Base-by-base conservation (phyloP, 148 eudicot genomes). In the Nyssa sinensis region DNA sequence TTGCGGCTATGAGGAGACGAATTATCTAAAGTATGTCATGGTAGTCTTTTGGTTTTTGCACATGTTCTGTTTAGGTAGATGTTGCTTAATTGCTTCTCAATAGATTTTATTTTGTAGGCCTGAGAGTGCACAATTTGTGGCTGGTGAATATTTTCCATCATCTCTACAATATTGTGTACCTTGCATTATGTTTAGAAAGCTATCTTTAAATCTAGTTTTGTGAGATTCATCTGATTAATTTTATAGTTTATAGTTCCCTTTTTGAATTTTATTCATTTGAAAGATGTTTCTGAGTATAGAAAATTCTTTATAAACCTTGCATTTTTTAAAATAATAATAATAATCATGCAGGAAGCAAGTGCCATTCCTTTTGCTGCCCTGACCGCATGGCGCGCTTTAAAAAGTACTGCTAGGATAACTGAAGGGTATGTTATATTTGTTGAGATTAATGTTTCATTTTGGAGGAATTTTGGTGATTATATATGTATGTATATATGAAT, bases 351-450 rank as follows among this genome's bases (percentile, higher is more conserved):
- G 99, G 97, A 94, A 77, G 93, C 97, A 64, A 85, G 93, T 80
- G 96, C 89, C 6, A 92, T 94, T 74, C 97, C 98, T 75, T 94
- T 94, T 84, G 97, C 97, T 82, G 93, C 98, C 25, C 85, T 94
- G 84, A 92, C 98, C 75, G 98, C 98, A 81, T 94, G 98, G 98
- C 91, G 98, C 70, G 98, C 97, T 41, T 77, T 94, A 39, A 89
- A 81, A 76, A 84, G 92, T 78, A 89, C 87, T 25, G 98, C 98
- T 74, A 87, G 91, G 80, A 90, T 92, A 71, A 80, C 84, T 30
- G 27, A 88, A 72, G 99, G 99, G 99, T 95, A 88, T 75, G 86
- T 58, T 74, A 14, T 63, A 29, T 53, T 70, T 64, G 51, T 71
- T 55, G 24, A 14, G 59, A 14, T 8, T 23, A 78, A 32, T 13